Percentiles rank a stretch among this genome's conserved stretches.
Evolutionary conservation across 208 protist genomes (phyloP).

Genomic region (Trypanosoma brucei): DNA sequence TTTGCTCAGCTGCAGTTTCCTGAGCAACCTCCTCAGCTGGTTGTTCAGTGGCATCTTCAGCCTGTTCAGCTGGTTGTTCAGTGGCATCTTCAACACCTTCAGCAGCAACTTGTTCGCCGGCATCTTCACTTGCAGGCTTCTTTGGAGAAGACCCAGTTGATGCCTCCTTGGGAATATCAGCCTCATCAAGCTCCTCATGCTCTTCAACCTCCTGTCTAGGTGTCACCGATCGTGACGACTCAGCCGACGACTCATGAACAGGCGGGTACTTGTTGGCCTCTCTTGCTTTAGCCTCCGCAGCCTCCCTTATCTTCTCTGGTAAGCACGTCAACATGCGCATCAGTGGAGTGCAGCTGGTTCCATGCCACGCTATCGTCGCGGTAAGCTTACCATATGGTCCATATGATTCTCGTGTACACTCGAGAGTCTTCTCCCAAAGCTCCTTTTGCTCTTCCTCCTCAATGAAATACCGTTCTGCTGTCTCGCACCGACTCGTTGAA

Average conservation of each 20-base stretch:
- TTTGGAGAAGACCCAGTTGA: not conserved
- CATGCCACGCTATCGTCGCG: slow-evolving; percentile 41
- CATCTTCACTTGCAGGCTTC: not conserved
- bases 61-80: not conserved
- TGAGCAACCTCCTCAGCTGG: no score
- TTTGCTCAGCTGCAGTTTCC: not conserved
- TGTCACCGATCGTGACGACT: not conserved
- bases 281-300: not conserved
- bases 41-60: no score
- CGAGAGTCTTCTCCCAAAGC: slow-evolving; percentile 30
- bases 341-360: slow-evolving; percentile 14
- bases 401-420: slow-evolving; percentile 39
- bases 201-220: not conserved
- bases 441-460: slow-evolving; percentile 34
- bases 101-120: not conserved
- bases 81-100: not conserved
- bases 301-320: slow-evolving; percentile 10
- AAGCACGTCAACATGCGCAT: slow-evolving; percentile 29
- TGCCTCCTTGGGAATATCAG: not conserved
- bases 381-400: slow-evolving; percentile 43
- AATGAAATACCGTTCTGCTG: slow-evolving; percentile 44
- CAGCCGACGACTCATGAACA: slow-evolving; percentile 12
- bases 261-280: not conserved
- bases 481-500: slow-evolving; percentile 40
- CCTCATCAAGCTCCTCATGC: not conserved